Conservation (phyloP, 2,329 filamentous ascomycete species). For the Penicillium psychrosexuale region DNA sequence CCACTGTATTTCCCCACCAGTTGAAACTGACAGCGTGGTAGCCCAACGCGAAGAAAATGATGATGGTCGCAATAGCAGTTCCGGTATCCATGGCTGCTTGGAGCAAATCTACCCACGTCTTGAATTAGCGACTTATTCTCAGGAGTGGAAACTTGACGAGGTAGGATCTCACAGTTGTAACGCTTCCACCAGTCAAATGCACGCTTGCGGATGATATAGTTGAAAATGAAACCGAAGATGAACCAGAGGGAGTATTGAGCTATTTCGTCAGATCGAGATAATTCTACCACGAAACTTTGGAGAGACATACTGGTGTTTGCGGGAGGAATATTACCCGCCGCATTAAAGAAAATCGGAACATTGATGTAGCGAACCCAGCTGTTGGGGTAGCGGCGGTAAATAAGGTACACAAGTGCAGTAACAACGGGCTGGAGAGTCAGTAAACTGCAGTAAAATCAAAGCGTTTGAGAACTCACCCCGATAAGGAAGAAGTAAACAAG, state of each 20-base stretch:
- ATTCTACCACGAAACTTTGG: fast-evolving
- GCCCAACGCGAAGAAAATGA: conserved; percentile 35
- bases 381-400: conserved; percentile 30
- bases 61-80: conserved; percentile 31
- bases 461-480: conserved; percentile 17
- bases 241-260: conserved; percentile 35
- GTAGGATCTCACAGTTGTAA: conserved; percentile 28
- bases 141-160: conserved; percentile 11
- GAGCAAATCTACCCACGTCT: not conserved
- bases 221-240: conserved; percentile 33
- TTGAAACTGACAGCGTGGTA: conserved; percentile 31
- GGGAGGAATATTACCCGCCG: conserved; percentile 33
- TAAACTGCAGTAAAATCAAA: not conserved
- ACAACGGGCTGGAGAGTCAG: conserved; percentile 24
- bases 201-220: conserved; percentile 29
- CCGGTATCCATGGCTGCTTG: conserved; percentile 37
- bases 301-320: conserved; percentile 34
- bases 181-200: conserved; percentile 35
- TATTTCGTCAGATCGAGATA: not conserved
- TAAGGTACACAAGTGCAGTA: conserved; percentile 27
- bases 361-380: conserved; percentile 35
- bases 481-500: conserved; percentile 35
- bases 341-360: conserved; percentile 36
- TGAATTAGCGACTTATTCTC: not conserved
- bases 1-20: conserved; percentile 39